These are phyloP conservation scores for Rhynchosporium secalis DNA, from an alignment of 2,329 filamentous ascomycete species.

Conservation along the genomic window DNA sequence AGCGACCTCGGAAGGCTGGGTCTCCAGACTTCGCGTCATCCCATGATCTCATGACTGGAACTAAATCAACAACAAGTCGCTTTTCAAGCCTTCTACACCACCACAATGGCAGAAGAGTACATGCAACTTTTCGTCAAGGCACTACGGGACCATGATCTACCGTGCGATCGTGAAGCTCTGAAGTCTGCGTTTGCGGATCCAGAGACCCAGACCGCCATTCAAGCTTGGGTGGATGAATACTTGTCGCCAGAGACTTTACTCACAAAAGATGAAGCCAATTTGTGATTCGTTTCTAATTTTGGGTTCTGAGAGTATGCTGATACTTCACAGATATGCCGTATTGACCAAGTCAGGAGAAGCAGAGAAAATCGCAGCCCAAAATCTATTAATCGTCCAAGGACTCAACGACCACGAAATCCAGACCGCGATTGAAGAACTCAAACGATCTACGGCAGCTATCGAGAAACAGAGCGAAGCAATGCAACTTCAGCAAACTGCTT, in stretches of 20 bases:
- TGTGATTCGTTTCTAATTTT: conserved; percentile 43
- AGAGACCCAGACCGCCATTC: conserved; percentile 32
- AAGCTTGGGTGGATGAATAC: conserved; percentile 52
- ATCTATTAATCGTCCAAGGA: conserved; percentile 50
- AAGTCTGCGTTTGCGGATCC: conserved; percentile 33
- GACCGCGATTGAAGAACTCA: conserved; percentile 62
- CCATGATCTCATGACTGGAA: conserved; percentile 15
- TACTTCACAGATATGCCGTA: conserved; percentile 48
- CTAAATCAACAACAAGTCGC: conserved; percentile 23
- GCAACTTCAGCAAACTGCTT: conserved; percentile 60
- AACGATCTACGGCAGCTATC: conserved; percentile 63
- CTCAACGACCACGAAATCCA: conserved; percentile 61
- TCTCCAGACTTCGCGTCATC: conserved; percentile 4
- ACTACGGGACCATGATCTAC: conserved; percentile 37
- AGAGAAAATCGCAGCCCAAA: conserved; percentile 47
- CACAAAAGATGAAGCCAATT: conserved; percentile 53
- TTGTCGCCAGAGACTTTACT: conserved; percentile 54
- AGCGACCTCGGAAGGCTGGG: conserved; percentile 8
- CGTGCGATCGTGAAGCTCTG: conserved; percentile 35
- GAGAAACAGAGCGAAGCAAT: conserved; percentile 63
- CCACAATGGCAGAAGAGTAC: conserved; percentile 27
- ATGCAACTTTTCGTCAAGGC: conserved; percentile 32
- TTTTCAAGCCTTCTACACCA: conserved; percentile 30
- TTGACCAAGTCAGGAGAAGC: conserved; percentile 52
- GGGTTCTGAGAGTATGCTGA: conserved; percentile 15